phyloP scores from a whole-genome alignment of 257 asterid genomes.

The Ocimum tenuiflorum region DNA sequence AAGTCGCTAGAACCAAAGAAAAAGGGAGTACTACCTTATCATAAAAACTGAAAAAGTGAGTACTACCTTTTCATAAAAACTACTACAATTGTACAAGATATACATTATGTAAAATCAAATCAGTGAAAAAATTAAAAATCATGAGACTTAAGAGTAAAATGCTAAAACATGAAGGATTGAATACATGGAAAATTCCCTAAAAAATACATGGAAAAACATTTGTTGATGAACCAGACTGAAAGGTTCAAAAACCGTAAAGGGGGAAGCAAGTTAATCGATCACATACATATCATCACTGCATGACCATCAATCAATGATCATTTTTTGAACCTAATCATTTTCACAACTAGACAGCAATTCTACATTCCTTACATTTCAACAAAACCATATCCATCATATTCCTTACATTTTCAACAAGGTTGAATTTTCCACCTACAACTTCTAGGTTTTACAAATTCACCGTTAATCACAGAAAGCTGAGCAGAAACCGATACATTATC shows the following conservation, averaged over 20 bases:
- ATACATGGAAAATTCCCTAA: neutral
- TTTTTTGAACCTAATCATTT: neutral
- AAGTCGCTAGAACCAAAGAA: too few relatives aligned
- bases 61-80: neutral
- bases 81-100: neutral
- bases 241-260: neutral
- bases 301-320: neutral
- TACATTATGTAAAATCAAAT: neutral
- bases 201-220: neutral
- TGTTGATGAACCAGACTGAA: too few relatives aligned
- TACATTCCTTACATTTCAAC: neutral
- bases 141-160: neutral
- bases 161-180: neutral
- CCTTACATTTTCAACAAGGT: neutral
- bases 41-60: too few relatives aligned
- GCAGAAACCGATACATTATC: neutral
- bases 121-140: neutral
- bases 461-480: neutral
- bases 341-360: neutral
- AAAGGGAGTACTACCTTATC: too few relatives aligned
- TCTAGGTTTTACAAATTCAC: neutral
- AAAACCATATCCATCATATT: neutral
- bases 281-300: neutral
- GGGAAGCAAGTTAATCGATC: neutral
- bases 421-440: neutral